Base-by-base conservation (phyloP, 2,329 filamentous ascomycete species). In the Trichoderma sp. region DNA sequence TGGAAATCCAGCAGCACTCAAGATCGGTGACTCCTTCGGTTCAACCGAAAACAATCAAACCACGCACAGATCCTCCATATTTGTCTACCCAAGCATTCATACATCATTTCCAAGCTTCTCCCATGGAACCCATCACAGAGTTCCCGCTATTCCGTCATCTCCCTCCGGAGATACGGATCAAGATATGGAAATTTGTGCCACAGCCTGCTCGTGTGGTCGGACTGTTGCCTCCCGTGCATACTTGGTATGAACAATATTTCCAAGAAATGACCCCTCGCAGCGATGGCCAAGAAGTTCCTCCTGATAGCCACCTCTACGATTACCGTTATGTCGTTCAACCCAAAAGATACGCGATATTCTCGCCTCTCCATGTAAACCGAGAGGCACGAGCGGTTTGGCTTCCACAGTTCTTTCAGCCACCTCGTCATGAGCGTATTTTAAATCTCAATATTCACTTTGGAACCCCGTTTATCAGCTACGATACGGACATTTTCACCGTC, bases 251-350 rank as follows among this genome's bases (percentile, higher is more conserved):
- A 21, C 60, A 64, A 18, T 14, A 64, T 18, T 54, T 16, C 54
- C 32, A 49, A 5, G 32, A 16, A 10, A 39, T 30, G n/a, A 21
- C 46, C 11, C n/a, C 21, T 43, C 7, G 13, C 13, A 32, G 32
- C 8, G 60, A 64, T 6, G 60, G 52, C 13, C 49, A 30, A 16
- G 24, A n/a, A 51, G 2, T 21, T 13, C 2, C 43, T 21, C 28
- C 32, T 28, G 28, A 11, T 13, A 11, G 14, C 0, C 32, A 39
- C 10, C 32, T 21, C 13, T 54, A 54, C 18, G 24, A 64, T 10
- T 64, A 64, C 30, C 60, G 49, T n/a, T 64, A 64, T 5, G 52
- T 64, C 14, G 60, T 64, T 16, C 60, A 64, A 16, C 60, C 60
- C 11, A 54, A 54, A 21, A 54, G 37, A 39, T 18, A 54, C 16